A percentile compares a stretch with the other conserved stretches of the same genome.
These are phyloP conservation scores for Phytopythium sindhum DNA, from an alignment of 352 stramenopile species.

Conservation along the genomic window DNA sequence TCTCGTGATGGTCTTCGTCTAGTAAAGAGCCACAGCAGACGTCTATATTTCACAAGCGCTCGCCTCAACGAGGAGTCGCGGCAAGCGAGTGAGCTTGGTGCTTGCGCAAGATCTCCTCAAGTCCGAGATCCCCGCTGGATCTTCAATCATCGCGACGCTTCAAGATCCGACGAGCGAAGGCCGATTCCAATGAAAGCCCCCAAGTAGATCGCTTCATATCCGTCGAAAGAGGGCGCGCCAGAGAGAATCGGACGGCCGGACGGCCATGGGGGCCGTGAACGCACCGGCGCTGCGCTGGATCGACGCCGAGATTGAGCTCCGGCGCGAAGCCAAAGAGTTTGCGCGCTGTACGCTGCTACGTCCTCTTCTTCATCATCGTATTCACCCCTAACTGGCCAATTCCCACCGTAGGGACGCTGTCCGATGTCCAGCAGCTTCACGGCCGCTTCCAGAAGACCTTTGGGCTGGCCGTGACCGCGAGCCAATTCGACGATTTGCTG, in stretches of 20 bases:
- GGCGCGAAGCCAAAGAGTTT: slow-evolving; percentile 76
- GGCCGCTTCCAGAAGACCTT: slow-evolving; percentile 70
- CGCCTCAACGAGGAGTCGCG: too few species aligned
- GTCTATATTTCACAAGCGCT: too few species aligned
- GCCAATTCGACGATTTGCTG: slow-evolving; percentile 70
- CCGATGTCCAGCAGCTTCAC: slow-evolving; percentile 59
- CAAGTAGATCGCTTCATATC: not conserved
- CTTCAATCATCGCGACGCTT: slow-evolving; percentile 13
- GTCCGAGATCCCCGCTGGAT: not conserved
- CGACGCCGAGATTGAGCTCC: slow-evolving; percentile 59
- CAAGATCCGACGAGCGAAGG: slow-evolving; percentile 2
- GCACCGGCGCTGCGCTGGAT: slow-evolving; percentile 47
- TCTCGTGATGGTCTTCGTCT: not conserved
- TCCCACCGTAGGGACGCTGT: slow-evolving; percentile 45
- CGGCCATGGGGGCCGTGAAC: slow-evolving; percentile 52
- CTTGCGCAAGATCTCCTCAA: not conserved
- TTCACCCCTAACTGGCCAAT: not conserved
- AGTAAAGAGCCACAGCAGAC: not conserved
- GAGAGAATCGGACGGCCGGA: not conserved
- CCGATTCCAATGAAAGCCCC: not conserved
- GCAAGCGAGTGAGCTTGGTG: too few species aligned
- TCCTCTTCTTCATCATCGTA: not conserved
- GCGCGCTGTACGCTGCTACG: slow-evolving; percentile 44
- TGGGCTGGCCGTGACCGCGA: slow-evolving; percentile 69
- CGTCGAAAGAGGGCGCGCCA: not conserved